Percentiles rank a stretch among this genome's conserved stretches.
Evolutionary conservation across 2,329 filamentous ascomycete genomes (phyloP).

Genomic region (Nemania sp.): DNA sequence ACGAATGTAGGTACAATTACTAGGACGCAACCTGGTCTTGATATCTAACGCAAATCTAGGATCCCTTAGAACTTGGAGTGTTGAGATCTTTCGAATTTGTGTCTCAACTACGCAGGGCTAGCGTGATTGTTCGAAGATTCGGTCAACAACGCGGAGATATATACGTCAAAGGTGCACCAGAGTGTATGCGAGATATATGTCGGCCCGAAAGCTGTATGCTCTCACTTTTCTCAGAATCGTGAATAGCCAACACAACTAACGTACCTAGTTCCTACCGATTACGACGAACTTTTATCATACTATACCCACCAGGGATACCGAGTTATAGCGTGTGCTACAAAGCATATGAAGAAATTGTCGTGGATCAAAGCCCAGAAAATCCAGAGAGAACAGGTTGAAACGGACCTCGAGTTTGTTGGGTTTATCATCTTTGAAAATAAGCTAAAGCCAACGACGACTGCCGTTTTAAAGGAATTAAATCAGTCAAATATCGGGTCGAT

Average conservation of each 20-base stretch:
- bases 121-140: constrained; percentile 88
- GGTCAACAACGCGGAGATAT: constrained; percentile 82
- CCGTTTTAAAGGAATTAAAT: constrained; percentile 78
- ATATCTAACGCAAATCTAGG: constrained; percentile 38
- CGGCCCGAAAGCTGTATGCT: constrained; percentile 73
- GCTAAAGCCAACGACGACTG: constrained; percentile 82
- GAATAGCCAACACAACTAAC: constrained; percentile 23
- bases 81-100: constrained; percentile 93
- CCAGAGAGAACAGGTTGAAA: constrained; percentile 83
- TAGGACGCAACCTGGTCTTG: background rate
- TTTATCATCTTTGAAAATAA: constrained; percentile 99
- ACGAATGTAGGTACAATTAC: constrained; percentile 33
- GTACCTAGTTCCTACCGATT: constrained; percentile 73
- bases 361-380: constrained; percentile 97
- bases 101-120: constrained; percentile 87
- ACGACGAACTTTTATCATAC: constrained; percentile 82
- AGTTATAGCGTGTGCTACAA: constrained; percentile 93
- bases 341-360: constrained; percentile 82
- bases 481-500: constrained; percentile 83
- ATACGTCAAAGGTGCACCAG: constrained; percentile 95
- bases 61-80: constrained; percentile 81
- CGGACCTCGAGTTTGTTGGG: constrained; percentile 80
- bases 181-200: constrained; percentile 95
- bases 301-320: constrained; percentile 97
- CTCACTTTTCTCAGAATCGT: background rate